A percentile compares a stretch with the other conserved stretches of the same genome.
These are phyloP conservation scores for Aspergillus sp. DNA, from an alignment of 2,329 filamentous ascomycete genomes.

Conservation along the genomic window DNA sequence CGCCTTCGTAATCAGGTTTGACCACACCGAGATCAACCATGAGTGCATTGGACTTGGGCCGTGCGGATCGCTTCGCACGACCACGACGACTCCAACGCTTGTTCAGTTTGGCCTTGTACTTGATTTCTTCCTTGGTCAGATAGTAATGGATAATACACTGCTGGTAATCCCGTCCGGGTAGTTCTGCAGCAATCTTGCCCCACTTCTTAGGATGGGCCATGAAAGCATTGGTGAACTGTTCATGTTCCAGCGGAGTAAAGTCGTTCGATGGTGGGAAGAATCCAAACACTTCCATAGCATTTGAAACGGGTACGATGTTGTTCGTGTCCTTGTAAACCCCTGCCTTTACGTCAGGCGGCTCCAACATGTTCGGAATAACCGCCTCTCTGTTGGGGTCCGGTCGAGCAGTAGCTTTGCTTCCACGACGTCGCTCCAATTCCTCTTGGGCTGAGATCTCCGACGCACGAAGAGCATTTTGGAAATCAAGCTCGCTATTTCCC, in stretches of 20 bases:
- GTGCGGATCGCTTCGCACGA: conserved; percentile 30
- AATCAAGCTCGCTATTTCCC: conserved; percentile 44
- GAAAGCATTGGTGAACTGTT: conserved; percentile 42
- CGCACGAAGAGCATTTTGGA: conserved; percentile 42
- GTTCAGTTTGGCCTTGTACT: conserved; percentile 45
- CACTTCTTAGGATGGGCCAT: conserved; percentile 45
- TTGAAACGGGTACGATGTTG: conserved; percentile 31
- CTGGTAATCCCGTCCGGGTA: conserved; percentile 41
- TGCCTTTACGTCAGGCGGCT: conserved; percentile 31
- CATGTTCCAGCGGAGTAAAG: conserved; percentile 43
- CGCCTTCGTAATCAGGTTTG: conserved; percentile 38
- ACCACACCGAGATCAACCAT: conserved; percentile 42
- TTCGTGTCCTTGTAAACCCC: conserved; percentile 43
- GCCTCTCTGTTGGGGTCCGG: conserved; percentile 42
- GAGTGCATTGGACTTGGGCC: conserved; percentile 43
- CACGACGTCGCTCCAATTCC: conserved; percentile 40
- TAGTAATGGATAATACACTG: conserved; percentile 48
- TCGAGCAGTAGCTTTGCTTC: conserved; percentile 36
- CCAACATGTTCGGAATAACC: conserved; percentile 43
- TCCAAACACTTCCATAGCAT: conserved; percentile 38
- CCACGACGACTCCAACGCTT: conserved; percentile 40
- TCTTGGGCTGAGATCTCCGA: conserved; percentile 44
- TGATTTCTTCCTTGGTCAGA: conserved; percentile 43
- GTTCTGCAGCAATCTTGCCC: conserved; percentile 44
- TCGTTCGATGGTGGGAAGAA: conserved; percentile 42